phyloP scores from a whole-genome alignment of 352 stramenopile species.

The Pythium scleroteichum region DNA sequence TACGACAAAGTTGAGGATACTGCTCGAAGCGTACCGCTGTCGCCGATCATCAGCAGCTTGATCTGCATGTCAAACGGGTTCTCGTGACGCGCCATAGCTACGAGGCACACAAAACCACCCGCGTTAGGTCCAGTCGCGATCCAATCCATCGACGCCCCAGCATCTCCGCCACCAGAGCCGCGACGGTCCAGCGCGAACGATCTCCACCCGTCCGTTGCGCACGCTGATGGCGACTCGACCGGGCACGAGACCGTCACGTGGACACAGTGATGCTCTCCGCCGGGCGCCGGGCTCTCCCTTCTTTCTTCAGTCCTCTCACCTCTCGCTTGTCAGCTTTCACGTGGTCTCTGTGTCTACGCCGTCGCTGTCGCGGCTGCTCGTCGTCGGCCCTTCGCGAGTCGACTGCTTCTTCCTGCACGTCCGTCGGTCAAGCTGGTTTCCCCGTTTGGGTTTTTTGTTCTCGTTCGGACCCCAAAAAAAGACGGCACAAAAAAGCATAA shows the following conservation, averaged over 20 bases:
- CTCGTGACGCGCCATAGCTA: conserved; percentile 85
- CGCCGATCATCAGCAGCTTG: conserved; percentile 97
- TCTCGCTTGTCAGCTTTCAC: not conserved
- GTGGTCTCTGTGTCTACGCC: not conserved
- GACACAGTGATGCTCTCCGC: too few species aligned
- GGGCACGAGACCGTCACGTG: too few species aligned
- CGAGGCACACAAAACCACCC: conserved; percentile 13
- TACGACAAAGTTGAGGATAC: conserved; percentile 4
- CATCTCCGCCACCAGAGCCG: conserved; percentile 1
- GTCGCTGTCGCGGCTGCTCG: not conserved
- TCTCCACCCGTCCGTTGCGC: too few species aligned
- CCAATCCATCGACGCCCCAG: not conserved
- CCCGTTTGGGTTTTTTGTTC: conserved; percentile 5
- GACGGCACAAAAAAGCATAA: conserved; percentile 31
- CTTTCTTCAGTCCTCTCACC: not conserved
- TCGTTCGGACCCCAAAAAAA: conserved; percentile 28
- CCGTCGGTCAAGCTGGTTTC: conserved; percentile 7
- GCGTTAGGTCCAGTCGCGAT: not conserved
- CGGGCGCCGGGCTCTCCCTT: not conserved
- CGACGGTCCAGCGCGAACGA: not conserved
- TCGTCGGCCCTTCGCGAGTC: not conserved
- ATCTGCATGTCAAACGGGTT: conserved; percentile 98
- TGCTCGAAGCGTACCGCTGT: conserved; percentile 84
- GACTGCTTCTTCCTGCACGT: not conserved
- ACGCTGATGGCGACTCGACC: too few species aligned